phyloP scores from a whole-genome alignment of 2,329 filamentous ascomycete species.

The Botrytis elliptica region DNA sequence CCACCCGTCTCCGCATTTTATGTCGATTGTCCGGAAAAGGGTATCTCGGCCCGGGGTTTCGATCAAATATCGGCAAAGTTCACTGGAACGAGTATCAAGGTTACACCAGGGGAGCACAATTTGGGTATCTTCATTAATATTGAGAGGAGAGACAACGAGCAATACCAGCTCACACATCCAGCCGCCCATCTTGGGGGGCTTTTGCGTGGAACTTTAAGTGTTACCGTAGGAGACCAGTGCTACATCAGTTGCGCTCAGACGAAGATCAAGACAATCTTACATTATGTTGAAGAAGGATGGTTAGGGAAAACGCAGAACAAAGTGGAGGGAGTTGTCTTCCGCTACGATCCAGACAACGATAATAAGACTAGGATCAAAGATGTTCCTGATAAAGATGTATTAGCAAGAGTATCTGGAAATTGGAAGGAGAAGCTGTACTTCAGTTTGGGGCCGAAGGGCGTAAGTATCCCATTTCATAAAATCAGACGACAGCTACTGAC shows the following conservation, averaged over 20 bases:
- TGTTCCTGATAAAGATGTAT: conserved; percentile 78
- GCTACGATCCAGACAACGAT: conserved; percentile 84
- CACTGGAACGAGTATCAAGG: conserved; percentile 90
- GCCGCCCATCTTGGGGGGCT: conserved; percentile 89
- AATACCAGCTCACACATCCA: conserved; percentile 93
- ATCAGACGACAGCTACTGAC: conserved; percentile 37
- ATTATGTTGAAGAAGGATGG: conserved; percentile 95
- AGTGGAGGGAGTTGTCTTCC: conserved; percentile 87
- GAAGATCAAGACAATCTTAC: conserved; percentile 84
- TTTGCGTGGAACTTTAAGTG: conserved; percentile 79
- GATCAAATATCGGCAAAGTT: conserved; percentile 98
- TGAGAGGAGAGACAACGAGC: conserved; percentile 76
- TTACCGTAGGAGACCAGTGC: conserved; percentile 86
- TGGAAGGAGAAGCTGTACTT: conserved; percentile 75
- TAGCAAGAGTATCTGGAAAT: conserved; percentile 77
- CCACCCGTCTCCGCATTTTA: conserved; percentile 96
- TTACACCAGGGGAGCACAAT: conserved; percentile 89
- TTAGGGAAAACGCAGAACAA: conserved; percentile 87
- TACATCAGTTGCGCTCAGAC: conserved; percentile 90
- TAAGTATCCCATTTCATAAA: conserved; percentile 40
- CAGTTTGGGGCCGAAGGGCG: conserved; percentile 60
- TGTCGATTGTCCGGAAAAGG: conserved; percentile 87
- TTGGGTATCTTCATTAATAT: conserved; percentile 92
- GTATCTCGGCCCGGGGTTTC: conserved; percentile 82
- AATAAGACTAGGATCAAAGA: conserved; percentile 77